Evolutionary conservation across 148 eudicot genomes (phyloP).

Genomic region (Amaranthus hypochondriacus): DNA sequence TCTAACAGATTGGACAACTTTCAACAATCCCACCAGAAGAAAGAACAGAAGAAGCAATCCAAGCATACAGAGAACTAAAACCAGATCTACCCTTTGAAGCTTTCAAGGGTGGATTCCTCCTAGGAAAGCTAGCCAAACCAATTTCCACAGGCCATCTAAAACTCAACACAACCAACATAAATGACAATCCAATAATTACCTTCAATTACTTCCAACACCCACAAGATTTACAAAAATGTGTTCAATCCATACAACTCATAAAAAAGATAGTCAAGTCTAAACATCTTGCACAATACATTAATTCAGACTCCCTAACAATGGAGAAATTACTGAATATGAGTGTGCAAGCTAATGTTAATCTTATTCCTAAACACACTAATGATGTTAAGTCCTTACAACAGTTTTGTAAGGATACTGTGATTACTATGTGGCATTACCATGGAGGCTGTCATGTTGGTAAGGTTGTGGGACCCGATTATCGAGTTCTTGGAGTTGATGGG

Average conservation of each 20-base stretch:
- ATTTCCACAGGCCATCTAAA: constrained; percentile 57
- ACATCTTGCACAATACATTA: constrained; percentile 42
- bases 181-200: constrained; percentile 69
- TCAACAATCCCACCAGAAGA: constrained; percentile 86
- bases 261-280: constrained; percentile 55
- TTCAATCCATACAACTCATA: constrained; percentile 49
- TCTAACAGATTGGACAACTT: constrained; percentile 78
- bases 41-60: constrained; percentile 62
- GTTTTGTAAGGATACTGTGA: constrained; percentile 84
- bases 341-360: constrained; percentile 64
- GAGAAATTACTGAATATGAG: constrained; percentile 74
- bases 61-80: constrained; percentile 48
- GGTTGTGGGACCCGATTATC: constrained; percentile 58
- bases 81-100: constrained; percentile 60
- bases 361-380: constrained; percentile 72
- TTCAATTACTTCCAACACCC: constrained; percentile 94
- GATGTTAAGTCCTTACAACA: constrained; percentile 62
- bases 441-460: constrained; percentile 89
- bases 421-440: constrained; percentile 96
- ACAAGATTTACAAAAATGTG: constrained; percentile 55
- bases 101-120: constrained; percentile 82
- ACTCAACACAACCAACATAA: constrained; percentile 46
- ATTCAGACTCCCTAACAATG: constrained; percentile 29
- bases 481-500: constrained; percentile 57
- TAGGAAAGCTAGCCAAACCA: constrained; percentile 68